These are phyloP conservation scores for Gracilariopsis chorda DNA, from an alignment of 23 red algal species.

Conservation along the genomic window DNA sequence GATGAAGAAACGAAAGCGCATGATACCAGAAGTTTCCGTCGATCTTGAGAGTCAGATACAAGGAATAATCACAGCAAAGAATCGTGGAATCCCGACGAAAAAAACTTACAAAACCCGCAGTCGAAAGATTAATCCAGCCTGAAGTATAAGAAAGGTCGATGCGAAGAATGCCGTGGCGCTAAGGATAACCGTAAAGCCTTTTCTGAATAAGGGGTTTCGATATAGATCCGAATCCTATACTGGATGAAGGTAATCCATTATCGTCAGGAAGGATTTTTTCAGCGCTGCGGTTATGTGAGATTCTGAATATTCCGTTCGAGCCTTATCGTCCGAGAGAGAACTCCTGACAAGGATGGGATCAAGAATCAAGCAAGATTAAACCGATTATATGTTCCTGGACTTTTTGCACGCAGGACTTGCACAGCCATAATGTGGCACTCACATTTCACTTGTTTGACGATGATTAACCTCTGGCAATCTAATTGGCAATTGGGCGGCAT, in stretches of 20 bases:
- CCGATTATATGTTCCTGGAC: neutral
- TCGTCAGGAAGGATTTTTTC: neutral
- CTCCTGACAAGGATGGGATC: neutral
- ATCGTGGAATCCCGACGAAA: too few relatives aligned
- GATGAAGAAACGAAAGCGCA: too few relatives aligned
- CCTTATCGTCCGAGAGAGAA: neutral
- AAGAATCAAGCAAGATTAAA: neutral
- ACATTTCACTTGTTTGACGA: neutral
- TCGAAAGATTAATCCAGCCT: too few relatives aligned
- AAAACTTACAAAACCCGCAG: too few relatives aligned
- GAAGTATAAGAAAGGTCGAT: too few relatives aligned
- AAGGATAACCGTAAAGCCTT: too few relatives aligned
- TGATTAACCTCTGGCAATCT: neutral
- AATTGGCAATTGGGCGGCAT: neutral
- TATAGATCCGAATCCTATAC: too few relatives aligned
- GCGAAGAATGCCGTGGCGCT: too few relatives aligned
- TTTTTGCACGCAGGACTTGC: neutral
- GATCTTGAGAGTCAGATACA: too few relatives aligned
- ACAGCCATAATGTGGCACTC: neutral
- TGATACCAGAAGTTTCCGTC: too few relatives aligned
- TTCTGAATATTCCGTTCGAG: neutral
- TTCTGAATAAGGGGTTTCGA: too few relatives aligned
- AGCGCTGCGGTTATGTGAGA: neutral
- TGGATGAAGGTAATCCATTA: neutral
- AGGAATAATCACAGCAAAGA: too few relatives aligned